Evolutionary conservation across 164 flowering plant species (phyloP).

Genomic region (Magnolia officinalis): DNA sequence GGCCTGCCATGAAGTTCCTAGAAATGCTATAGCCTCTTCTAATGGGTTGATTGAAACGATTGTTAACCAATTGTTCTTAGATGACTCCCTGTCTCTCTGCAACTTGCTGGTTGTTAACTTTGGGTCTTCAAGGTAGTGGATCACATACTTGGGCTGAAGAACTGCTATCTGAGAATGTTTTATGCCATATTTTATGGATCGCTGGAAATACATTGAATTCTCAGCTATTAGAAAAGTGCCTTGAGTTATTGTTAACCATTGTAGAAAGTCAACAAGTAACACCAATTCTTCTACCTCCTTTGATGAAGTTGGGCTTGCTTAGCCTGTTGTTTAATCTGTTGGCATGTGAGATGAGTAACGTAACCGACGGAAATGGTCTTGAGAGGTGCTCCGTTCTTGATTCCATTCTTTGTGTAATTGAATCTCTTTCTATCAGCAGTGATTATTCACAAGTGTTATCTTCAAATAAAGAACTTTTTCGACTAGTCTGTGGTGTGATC

Average conservation of each 20-base stretch:
- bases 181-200: slow-evolving; percentile 73
- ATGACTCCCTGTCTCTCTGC: slow-evolving; percentile 80
- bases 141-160: slow-evolving; percentile 52
- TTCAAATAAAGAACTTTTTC: slow-evolving; percentile 56
- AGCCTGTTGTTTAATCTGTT: slow-evolving; percentile 57
- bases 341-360: slow-evolving; percentile 55
- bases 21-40: slow-evolving; percentile 43
- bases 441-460: slow-evolving; percentile 55
- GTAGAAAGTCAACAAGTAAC: slow-evolving; percentile 44
- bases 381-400: slow-evolving; percentile 81
- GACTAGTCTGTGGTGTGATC: slow-evolving; percentile 45
- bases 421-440: slow-evolving; percentile 65
- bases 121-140: slow-evolving; percentile 68
- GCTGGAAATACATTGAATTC: slow-evolving; percentile 74
- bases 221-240: slow-evolving; percentile 71
- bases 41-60: slow-evolving; percentile 51
- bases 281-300: slow-evolving; percentile 46
- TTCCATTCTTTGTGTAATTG: slow-evolving; percentile 64
- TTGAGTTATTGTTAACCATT: slow-evolving; percentile 56
- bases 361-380: slow-evolving; percentile 46
- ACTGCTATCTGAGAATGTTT: slow-evolving; percentile 50
- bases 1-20: slow-evolving; percentile 78
- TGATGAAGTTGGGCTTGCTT: slow-evolving; percentile 69
- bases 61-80: slow-evolving; percentile 66
- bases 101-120: slow-evolving; percentile 72